These are phyloP conservation scores for Imleria badia DNA, from an alignment of 768 basidiomycete species.

Conservation along the genomic window DNA sequence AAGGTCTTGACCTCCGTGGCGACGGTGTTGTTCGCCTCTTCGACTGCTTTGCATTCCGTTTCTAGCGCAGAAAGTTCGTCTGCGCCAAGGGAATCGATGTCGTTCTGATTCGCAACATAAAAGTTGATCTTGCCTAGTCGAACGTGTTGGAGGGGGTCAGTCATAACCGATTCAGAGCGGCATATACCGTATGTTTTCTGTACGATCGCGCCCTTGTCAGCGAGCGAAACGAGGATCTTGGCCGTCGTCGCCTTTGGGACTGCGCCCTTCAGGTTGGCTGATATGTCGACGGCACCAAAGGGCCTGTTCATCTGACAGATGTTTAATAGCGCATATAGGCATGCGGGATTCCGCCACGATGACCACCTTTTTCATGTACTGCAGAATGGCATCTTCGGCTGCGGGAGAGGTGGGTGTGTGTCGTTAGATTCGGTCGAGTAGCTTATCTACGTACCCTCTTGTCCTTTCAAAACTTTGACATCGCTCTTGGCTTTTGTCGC, in stretches of 20 bases:
- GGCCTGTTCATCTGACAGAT: slow-evolving; percentile 82
- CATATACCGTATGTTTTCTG: slow-evolving; percentile 78
- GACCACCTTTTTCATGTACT: slow-evolving; percentile 81
- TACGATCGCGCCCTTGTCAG: slow-evolving; percentile 82
- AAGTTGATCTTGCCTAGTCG: slow-evolving; percentile 76
- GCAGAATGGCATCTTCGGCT: slow-evolving; percentile 76
- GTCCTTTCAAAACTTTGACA: slow-evolving; percentile 67
- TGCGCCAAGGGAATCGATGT: slow-evolving; percentile 61
- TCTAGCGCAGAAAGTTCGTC: slow-evolving; percentile 63
- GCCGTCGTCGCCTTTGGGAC: slow-evolving; percentile 82
- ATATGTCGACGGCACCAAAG: slow-evolving; percentile 88
- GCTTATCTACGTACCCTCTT: slow-evolving; percentile 50
- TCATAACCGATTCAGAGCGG: not conserved
- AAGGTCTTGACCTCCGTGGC: slow-evolving; percentile 50
- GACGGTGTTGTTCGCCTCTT: slow-evolving; percentile 59
- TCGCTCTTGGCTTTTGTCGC: slow-evolving; percentile 55
- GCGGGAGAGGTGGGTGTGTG: not conserved
- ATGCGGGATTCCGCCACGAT: not conserved
- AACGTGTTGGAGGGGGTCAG: not conserved
- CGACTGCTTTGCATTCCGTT: slow-evolving; percentile 51
- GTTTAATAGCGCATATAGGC: slow-evolving; percentile 5
- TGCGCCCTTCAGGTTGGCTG: slow-evolving; percentile 87
- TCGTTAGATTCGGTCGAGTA: not conserved
- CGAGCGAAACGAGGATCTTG: slow-evolving; percentile 76
- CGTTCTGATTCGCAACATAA: slow-evolving; percentile 82